Evolutionary conservation across 139 green algal species (phyloP).

Genomic region (Volvox reticuliferus): DNA sequence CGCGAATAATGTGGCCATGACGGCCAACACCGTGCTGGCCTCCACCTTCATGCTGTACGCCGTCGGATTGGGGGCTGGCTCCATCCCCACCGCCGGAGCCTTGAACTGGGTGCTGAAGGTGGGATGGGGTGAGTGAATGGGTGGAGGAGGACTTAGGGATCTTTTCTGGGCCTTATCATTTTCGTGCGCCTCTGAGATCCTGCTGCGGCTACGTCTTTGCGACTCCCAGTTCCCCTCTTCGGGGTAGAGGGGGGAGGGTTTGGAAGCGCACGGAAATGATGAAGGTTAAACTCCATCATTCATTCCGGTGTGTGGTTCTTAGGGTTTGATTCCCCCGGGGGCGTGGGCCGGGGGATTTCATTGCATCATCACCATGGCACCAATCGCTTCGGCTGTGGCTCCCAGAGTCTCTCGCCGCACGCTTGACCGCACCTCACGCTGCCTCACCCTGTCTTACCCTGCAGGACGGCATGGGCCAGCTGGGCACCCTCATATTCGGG

Average conservation of each 20-base stretch:
- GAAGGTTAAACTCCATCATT: no score
- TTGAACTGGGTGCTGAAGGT: conserved; percentile 80
- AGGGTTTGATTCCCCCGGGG: no score
- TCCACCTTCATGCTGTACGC: conserved; percentile 88
- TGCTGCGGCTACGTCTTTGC: no score
- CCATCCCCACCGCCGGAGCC: conserved; percentile 79
- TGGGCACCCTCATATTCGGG: conserved; percentile 81
- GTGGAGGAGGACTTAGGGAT: neutral
- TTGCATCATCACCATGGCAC: no score
- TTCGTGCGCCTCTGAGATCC: no score
- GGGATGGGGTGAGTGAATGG: neutral
- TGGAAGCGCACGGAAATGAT: neutral
- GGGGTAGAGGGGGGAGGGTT: neutral
- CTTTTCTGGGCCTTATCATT: no score
- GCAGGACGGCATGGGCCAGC: conserved; percentile 84
- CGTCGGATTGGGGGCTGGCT: conserved; percentile 75
- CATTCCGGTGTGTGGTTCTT: no score
- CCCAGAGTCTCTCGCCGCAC: no score
- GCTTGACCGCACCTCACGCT: no score
- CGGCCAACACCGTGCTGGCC: conserved; percentile 73
- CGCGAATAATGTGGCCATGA: conserved; percentile 69
- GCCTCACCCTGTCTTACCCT: neutral
- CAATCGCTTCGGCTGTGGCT: no score
- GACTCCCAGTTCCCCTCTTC: no score
- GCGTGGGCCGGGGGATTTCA: no score